A percentile compares a stretch with the other conserved stretches of the same genome.
Evolutionary conservation across 441 rosid species (phyloP).

Genomic region (Arabidopsis lyrata): DNA sequence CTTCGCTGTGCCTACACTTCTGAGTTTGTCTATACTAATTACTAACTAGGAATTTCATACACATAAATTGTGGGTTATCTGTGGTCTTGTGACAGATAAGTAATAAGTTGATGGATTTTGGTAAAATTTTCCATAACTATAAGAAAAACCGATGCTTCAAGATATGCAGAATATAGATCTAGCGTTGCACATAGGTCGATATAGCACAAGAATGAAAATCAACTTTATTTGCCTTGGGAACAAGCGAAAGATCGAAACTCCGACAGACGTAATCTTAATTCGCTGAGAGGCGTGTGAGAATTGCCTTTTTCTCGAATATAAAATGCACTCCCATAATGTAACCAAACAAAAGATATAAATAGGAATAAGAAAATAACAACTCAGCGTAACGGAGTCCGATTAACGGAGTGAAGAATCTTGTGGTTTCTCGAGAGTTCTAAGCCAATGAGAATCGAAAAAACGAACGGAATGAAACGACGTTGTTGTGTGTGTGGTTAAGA

Average conservation of each 20-base stretch:
- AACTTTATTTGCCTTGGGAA: conserved; percentile 42
- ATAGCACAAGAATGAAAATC: conserved; percentile 28
- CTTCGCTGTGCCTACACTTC: too few species aligned
- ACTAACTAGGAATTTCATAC: background rate
- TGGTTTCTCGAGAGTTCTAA: background rate
- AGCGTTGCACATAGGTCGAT: conserved; percentile 19
- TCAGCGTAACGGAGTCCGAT: conserved; percentile 25
- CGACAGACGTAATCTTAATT: conserved; percentile 37
- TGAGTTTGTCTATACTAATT: background rate
- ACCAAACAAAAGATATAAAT: background rate
- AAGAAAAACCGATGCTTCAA: conserved; percentile 2
- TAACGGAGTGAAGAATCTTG: conserved; percentile 46
- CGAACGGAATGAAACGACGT: background rate
- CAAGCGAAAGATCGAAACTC: conserved; percentile 39
- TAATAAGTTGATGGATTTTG: background rate
- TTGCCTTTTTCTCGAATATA: conserved; percentile 21
- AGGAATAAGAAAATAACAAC: conserved; percentile 24
- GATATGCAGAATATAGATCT: conserved; percentile 18
- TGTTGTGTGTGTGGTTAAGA: background rate
- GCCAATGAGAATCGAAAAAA: conserved; percentile 27
- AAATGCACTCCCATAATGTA: conserved; percentile 6
- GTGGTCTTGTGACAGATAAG: background rate
- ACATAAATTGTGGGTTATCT: background rate
- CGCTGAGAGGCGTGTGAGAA: conserved; percentile 41
- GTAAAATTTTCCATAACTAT: background rate